Percentiles rank a stretch among this genome's conserved stretches.
These are phyloP conservation scores for Dryadomyces quercivorus DNA, from an alignment of 2,329 filamentous ascomycete species.

Conservation along the genomic window DNA sequence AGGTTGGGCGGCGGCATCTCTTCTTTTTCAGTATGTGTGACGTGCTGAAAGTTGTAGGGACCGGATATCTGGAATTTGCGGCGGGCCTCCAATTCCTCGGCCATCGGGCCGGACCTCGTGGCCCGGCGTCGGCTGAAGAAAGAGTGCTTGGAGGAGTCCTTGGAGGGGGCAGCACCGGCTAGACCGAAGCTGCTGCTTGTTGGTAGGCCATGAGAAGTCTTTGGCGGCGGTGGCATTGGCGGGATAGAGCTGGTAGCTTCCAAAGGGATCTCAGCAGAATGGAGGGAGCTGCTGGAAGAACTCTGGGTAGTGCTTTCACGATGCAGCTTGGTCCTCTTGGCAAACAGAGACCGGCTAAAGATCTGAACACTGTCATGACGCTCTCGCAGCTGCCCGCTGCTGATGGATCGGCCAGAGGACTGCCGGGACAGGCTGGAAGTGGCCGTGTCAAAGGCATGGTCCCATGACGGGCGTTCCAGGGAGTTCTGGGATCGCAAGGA, in stretches of 20 bases:
- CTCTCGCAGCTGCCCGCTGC: constrained; percentile 39
- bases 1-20: constrained; percentile 24
- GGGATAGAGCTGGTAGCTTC: constrained; percentile 15
- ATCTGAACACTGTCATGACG: constrained; percentile 47
- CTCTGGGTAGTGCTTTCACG: constrained; percentile 37
- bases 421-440: constrained; percentile 32
- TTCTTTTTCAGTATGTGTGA: constrained; percentile 44
- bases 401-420: constrained; percentile 43
- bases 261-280: constrained; percentile 29
- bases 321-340: constrained; percentile 37
- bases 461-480: constrained; percentile 34
- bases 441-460: constrained; percentile 29
- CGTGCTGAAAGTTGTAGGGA: constrained; percentile 56
- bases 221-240: constrained; percentile 12
- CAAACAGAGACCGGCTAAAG: constrained; percentile 48
- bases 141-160: constrained; percentile 33
- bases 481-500: constrained; percentile 36
- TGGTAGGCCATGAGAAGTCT: constrained; percentile 18
- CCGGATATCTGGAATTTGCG: constrained; percentile 44
- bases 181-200: background rate
- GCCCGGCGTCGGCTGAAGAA: constrained; percentile 39
- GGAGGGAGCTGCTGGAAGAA: constrained; percentile 34
- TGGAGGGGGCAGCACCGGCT: background rate
- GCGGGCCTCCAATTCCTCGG: constrained; percentile 16
- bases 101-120: constrained; percentile 18